These are phyloP conservation scores for Nepenthes mirabilis DNA, from an alignment of 148 eudicot genomes.

Conservation along the genomic window DNA sequence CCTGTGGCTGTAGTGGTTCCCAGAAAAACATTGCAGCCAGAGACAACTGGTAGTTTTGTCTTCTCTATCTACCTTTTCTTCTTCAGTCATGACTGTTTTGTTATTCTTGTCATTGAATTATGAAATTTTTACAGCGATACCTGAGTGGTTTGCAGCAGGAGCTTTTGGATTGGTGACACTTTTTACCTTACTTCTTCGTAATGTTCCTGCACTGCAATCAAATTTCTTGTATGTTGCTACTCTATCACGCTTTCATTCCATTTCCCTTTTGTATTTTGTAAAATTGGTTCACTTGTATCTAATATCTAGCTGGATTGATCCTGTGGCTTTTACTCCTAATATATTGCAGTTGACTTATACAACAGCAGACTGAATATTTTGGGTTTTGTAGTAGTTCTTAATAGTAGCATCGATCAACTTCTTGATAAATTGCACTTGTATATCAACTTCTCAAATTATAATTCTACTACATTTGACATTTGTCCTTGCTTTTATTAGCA, in stretches of 20 bases:
- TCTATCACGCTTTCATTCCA: neutral
- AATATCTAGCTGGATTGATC: neutral
- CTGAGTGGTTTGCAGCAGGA: conserved; percentile 96
- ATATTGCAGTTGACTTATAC: too few relatives aligned
- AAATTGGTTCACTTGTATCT: neutral
- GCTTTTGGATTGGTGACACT: conserved; percentile 92
- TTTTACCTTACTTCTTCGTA: conserved; percentile 86
- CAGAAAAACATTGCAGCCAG: conserved; percentile 76
- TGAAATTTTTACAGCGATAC: conserved; percentile 55
- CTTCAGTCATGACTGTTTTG: neutral
- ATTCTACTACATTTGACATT: too few relatives aligned
- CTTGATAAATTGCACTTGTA: too few relatives aligned
- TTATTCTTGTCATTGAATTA: neutral
- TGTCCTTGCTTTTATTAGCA: too few relatives aligned
- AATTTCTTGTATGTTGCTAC: conserved; percentile 53
- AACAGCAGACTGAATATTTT: too few relatives aligned
- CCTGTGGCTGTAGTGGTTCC: conserved; percentile 99
- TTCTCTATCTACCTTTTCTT: neutral
- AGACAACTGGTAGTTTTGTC: conserved; percentile 53
- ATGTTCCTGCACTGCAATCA: conserved; percentile 87
- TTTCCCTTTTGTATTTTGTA: neutral
- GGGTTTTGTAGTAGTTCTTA: too few relatives aligned
- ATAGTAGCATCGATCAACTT: too few relatives aligned
- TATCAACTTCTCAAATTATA: too few relatives aligned
- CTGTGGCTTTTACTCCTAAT: too few relatives aligned